These are phyloP conservation scores for Discostella pseudostelligera DNA, from an alignment of 108 stramenopile species.

Conservation along the genomic window DNA sequence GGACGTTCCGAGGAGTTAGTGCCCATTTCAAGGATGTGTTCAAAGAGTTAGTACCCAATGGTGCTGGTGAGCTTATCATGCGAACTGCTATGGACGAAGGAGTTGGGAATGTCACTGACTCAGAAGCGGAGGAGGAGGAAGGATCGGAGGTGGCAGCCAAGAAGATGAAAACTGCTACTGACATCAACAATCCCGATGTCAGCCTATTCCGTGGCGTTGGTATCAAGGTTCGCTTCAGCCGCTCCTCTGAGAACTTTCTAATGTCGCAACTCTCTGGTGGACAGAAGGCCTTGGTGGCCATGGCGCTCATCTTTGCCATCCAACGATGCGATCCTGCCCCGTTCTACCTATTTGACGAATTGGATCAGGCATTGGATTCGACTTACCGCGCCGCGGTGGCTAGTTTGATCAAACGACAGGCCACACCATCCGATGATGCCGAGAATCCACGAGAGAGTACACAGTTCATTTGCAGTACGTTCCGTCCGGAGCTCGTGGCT, in stretches of 20 bases:
- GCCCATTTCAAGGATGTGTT: constrained; percentile 97
- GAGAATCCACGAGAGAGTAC: constrained; percentile 55
- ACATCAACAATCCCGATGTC: constrained; percentile 70
- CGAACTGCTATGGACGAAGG: constrained; percentile 73
- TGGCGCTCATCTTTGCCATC: constrained; percentile 98
- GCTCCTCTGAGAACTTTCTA: constrained; percentile 83
- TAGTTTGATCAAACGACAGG: constrained; percentile 91
- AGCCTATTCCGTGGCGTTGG: constrained; percentile 88
- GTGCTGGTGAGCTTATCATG: constrained; percentile 94
- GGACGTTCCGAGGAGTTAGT: constrained; percentile 96
- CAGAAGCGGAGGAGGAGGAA: constrained; percentile 47
- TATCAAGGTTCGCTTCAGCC: constrained; percentile 91
- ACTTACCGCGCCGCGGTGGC: constrained; percentile 96
- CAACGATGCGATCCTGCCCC: constrained; percentile 99
- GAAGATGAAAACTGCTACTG: constrained; percentile 26
- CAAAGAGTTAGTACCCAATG: constrained; percentile 95
- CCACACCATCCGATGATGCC: constrained; percentile 83
- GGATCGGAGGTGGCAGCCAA: constrained; percentile 20
- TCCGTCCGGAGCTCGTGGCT: constrained; percentile 95
- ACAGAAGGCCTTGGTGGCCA: constrained; percentile 98
- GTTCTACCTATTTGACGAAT: constrained; percentile 99
- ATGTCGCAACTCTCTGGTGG: constrained; percentile 98
- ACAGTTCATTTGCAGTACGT: constrained; percentile 99
- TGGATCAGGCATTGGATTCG: constrained; percentile 96
- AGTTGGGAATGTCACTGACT: constrained; percentile 37